Conservation (phyloP, 257 asterid species). For the Fraxinus pennsylvanica region DNA sequence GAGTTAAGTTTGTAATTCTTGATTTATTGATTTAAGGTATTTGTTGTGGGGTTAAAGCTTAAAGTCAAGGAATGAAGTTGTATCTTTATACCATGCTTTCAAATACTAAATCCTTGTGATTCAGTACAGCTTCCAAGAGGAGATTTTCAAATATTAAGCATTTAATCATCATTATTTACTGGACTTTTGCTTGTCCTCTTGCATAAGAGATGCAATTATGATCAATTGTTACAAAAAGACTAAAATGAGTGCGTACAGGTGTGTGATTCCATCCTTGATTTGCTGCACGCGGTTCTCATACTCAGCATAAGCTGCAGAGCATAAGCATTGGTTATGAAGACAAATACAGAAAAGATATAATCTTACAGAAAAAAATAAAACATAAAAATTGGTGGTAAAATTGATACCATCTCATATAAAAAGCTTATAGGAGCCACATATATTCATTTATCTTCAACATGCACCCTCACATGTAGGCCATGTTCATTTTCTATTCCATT, state of each 20-base stretch:
- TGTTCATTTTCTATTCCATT: not conserved
- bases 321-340: conserved; percentile 4
- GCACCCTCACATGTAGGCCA: not conserved
- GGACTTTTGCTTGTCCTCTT: conserved; percentile 5
- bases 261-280: conserved; percentile 74
- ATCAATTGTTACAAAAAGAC: conserved; percentile 12
- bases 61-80: not conserved
- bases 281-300: conserved; percentile 67
- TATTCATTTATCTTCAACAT: not conserved
- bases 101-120: conserved; percentile 3
- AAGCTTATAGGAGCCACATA: not conserved
- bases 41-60: not conserved
- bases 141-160: not conserved
- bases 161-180: conserved; percentile 11
- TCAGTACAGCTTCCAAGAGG: conserved; percentile 2
- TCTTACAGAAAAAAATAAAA: not conserved
- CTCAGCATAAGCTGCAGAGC: conserved; percentile 53
- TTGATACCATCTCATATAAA: not conserved
- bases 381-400: not conserved
- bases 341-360: conserved; percentile 8
- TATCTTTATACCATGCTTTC: not conserved
- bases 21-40: not conserved
- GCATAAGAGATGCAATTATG: not conserved
- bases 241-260: conserved; percentile 58
- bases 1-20: not conserved